Evolutionary conservation across 1,284 basidiomycete species (phyloP).

Genomic region (Trametes versicolor): DNA sequence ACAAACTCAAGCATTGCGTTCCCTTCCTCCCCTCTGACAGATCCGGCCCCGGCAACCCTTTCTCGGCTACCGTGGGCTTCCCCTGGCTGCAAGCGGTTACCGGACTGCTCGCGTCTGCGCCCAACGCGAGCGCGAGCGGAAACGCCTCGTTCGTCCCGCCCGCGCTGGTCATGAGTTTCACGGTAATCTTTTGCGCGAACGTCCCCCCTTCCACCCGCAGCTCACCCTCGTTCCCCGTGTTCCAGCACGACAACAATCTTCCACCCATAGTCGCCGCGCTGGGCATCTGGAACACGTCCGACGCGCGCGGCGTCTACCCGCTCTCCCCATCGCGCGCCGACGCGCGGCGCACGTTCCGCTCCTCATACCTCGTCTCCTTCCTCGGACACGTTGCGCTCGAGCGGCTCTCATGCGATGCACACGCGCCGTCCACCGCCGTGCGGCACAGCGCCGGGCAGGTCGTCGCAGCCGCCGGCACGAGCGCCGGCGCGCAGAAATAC

Average conservation of each 20-base stretch:
- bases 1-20: constrained; percentile 1
- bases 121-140: constrained; percentile 36
- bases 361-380: constrained; percentile 52
- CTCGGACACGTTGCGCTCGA: constrained; percentile 53
- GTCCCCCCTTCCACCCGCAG: neutral
- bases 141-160: constrained; percentile 45
- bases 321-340: constrained; percentile 46
- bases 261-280: constrained; percentile 54
- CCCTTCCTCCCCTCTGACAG: constrained; percentile 29
- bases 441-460: constrained; percentile 34
- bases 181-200: constrained; percentile 38
- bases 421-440: constrained; percentile 24
- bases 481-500: constrained; percentile 37
- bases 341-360: constrained; percentile 47
- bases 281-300: constrained; percentile 54
- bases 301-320: constrained; percentile 43
- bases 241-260: constrained; percentile 55
- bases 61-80: constrained; percentile 50
- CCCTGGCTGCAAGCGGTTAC: constrained; percentile 53
- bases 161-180: constrained; percentile 53
- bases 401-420: constrained; percentile 46
- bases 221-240: neutral
- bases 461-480: constrained; percentile 21
- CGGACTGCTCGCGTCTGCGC: constrained; percentile 48
- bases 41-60: constrained; percentile 54